Evolutionary conservation across 495 filamentous ascomycete genomes (phyloP).

Genomic region (Hypoxylon rickii): DNA sequence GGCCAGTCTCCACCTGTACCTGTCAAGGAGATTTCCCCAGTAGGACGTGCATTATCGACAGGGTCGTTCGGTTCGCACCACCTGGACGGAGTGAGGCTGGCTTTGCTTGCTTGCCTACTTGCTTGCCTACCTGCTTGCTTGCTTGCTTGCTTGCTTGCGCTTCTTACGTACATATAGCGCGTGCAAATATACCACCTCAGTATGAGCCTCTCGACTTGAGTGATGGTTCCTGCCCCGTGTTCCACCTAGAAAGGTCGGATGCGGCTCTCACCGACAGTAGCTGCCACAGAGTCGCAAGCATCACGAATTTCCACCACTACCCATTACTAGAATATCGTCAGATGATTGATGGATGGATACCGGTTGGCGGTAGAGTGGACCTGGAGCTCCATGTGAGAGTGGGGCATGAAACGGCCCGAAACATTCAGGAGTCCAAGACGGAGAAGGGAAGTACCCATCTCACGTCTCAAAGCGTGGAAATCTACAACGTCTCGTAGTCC

Average conservation of each 20-base stretch:
- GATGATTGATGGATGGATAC: not conserved
- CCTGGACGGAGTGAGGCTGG: slow-evolving; percentile 23
- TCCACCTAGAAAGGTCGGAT: not conserved
- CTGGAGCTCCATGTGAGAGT: slow-evolving; percentile 12
- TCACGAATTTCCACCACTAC: too few relatives aligned
- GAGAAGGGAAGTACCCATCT: slow-evolving; percentile 24
- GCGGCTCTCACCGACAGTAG: not conserved
- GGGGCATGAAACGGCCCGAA: slow-evolving; percentile 35
- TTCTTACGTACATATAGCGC: too few relatives aligned
- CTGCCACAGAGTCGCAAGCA: not conserved
- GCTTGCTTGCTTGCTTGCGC: too few relatives aligned
- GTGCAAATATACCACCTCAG: not conserved
- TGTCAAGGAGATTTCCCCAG: slow-evolving; percentile 37
- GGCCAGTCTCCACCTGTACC: slow-evolving; percentile 26
- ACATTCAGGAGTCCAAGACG: slow-evolving; percentile 32
- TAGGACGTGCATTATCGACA: slow-evolving; percentile 34
- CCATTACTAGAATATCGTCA: not conserved
- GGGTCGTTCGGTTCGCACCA: slow-evolving; percentile 22
- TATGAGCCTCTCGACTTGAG: not conserved
- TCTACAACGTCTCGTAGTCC: slow-evolving; percentile 11
- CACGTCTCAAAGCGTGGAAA: slow-evolving; percentile 22
- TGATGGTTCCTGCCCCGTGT: not conserved
- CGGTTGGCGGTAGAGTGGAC: slow-evolving; percentile 3
- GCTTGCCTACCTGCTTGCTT: too few relatives aligned
- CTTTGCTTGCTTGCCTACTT: too few relatives aligned